Evolutionary conservation across 2,329 filamentous ascomycete species (phyloP).

Genomic region (Tolypocladium inflatum): DNA sequence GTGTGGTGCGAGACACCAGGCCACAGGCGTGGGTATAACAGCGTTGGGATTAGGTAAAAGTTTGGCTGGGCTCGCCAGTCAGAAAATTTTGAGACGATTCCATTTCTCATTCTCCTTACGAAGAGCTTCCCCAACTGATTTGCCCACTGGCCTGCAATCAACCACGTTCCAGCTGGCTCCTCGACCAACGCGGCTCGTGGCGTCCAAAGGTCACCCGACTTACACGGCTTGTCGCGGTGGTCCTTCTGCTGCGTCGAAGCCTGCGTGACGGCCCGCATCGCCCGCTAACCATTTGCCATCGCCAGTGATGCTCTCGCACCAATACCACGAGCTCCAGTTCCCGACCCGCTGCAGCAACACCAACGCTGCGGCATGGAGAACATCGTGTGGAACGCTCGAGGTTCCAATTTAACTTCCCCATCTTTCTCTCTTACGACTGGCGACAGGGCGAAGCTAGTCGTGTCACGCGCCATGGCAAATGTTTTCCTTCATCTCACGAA

Average conservation of each 20-base stretch:
- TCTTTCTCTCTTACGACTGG: background rate
- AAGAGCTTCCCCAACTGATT: slow-evolving; percentile 13
- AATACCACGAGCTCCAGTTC: no score
- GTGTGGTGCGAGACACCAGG: slow-evolving; percentile 2
- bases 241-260: background rate
- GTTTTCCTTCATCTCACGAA: background rate
- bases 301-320: background rate
- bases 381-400: background rate
- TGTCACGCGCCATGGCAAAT: background rate
- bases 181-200: background rate
- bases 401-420: background rate
- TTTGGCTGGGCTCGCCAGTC: slow-evolving; percentile 24
- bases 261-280: background rate
- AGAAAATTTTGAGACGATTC: slow-evolving; percentile 17
- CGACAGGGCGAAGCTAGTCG: background rate
- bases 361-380: background rate
- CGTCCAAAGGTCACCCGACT: slow-evolving; percentile 1
- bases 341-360: background rate
- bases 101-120: slow-evolving; percentile 12
- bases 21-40: background rate
- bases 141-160: background rate
- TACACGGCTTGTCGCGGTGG: background rate
- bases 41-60: slow-evolving; percentile 27
- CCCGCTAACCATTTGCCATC: background rate
- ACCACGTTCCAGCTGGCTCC: background rate